Evolutionary conservation across 768 basidiomycete genomes (phyloP).

Genomic region (Boletus edulis): DNA sequence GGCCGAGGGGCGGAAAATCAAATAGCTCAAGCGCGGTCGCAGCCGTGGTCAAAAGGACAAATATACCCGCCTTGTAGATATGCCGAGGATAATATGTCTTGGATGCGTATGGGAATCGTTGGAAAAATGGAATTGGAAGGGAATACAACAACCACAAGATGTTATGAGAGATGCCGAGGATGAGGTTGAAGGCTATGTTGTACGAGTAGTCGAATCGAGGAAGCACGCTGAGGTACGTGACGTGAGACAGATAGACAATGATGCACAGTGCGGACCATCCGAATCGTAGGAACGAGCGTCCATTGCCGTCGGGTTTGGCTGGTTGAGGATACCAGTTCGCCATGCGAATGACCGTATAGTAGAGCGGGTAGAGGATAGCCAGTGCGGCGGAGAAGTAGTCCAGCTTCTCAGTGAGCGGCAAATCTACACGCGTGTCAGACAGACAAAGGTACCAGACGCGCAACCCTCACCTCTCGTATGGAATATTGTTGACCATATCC

Average conservation of each 20-base stretch:
- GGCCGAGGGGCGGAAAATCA: conserved; percentile 81
- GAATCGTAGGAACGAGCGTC: conserved; percentile 15
- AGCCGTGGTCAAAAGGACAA: conserved; percentile 67
- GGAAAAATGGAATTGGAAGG: conserved; percentile 45
- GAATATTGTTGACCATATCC: conserved; percentile 90
- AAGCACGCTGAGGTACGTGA: conserved; percentile 72
- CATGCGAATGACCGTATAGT: conserved; percentile 71
- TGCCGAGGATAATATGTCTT: conserved; percentile 58
- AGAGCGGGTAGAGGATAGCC: conserved; percentile 79
- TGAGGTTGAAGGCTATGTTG: conserved; percentile 84
- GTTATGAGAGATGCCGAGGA: conserved; percentile 77
- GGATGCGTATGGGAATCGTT: conserved; percentile 53
- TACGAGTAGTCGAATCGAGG: conserved; percentile 91
- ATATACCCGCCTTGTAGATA: conserved; percentile 50
- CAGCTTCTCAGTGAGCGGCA: conserved; percentile 78
- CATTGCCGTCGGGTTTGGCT: conserved; percentile 26
- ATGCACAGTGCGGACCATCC: conserved; percentile 54
- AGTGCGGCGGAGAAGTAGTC: conserved; percentile 95
- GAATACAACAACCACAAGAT: conserved; percentile 77
- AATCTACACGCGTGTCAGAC: conserved; percentile 48
- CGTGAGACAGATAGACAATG: conserved; percentile 61
- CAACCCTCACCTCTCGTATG: conserved; percentile 80
- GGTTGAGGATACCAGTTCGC: conserved; percentile 64
- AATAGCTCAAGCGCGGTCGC: conserved; percentile 83
- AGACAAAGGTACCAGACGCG: not conserved